These are phyloP conservation scores for Penicillium sp. DNA, from an alignment of 2,329 filamentous ascomycete genomes.

Conservation along the genomic window DNA sequence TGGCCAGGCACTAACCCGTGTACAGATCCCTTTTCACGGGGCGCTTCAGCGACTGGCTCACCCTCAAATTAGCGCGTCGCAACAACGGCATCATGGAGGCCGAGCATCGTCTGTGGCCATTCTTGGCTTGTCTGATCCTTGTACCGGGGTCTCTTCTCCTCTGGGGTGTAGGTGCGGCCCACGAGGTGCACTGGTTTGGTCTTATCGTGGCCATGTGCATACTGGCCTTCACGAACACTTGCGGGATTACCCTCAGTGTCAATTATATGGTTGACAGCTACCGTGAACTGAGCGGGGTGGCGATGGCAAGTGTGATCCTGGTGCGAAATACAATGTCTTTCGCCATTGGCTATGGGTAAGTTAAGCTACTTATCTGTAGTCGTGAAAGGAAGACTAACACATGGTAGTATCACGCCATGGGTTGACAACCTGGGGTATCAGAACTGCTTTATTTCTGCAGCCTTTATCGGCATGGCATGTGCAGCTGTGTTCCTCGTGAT, in stretches of 20 bases:
- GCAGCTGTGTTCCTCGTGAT: constrained; percentile 41
- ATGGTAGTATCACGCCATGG: constrained; percentile 47
- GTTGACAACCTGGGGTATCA: constrained; percentile 44
- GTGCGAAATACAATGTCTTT: constrained; percentile 51
- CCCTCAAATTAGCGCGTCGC: constrained; percentile 38
- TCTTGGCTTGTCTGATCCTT: constrained; percentile 34
- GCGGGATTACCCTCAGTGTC: constrained; percentile 39
- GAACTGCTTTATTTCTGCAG: constrained; percentile 46
- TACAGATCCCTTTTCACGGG: constrained; percentile 40
- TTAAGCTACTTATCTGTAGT: background rate
- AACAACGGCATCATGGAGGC: constrained; percentile 44
- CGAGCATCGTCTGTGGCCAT: constrained; percentile 44
- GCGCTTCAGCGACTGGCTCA: constrained; percentile 41
- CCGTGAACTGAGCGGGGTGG: constrained; percentile 41
- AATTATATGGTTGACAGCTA: constrained; percentile 45
- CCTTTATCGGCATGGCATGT: constrained; percentile 38
- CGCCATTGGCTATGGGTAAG: constrained; percentile 44
- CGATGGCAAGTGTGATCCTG: constrained; percentile 45
- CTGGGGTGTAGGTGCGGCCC: constrained; percentile 45
- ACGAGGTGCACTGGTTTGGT: constrained; percentile 44
- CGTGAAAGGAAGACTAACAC: constrained; percentile 1
- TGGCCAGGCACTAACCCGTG: background rate
- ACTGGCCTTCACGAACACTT: constrained; percentile 40
- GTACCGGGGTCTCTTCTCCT: constrained; percentile 37
- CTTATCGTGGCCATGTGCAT: constrained; percentile 45